Evolutionary conservation across 129 eudicot genomes (phyloP).

Genomic region (Centella asiatica): DNA sequence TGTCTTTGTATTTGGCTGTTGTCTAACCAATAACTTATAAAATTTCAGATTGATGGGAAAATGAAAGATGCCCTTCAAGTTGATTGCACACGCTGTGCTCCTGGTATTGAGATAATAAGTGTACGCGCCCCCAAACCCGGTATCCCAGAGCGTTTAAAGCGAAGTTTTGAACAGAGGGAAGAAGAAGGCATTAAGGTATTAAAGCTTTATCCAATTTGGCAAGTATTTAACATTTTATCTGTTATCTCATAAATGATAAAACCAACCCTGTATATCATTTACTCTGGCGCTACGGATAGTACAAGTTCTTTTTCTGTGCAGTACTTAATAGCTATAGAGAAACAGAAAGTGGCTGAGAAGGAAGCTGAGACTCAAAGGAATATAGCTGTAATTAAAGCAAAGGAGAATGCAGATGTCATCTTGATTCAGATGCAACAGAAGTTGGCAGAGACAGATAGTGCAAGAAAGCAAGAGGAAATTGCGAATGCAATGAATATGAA

Average conservation of each 20-base stretch:
- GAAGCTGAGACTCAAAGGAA: slow-evolving; percentile 95
- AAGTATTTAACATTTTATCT: background rate
- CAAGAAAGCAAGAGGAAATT: slow-evolving; percentile 77
- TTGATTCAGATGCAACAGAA: slow-evolving; percentile 87
- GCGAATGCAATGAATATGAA: slow-evolving; percentile 71
- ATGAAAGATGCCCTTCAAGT: slow-evolving; percentile 96
- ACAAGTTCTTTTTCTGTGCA: slow-evolving; percentile 7
- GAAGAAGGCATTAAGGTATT: slow-evolving; percentile 94
- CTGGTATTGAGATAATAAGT: slow-evolving; percentile 79
- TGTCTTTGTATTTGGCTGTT: too few species aligned
- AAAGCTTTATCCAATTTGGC: too few species aligned
- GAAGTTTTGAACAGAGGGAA: slow-evolving; percentile 88
- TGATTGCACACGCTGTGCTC: slow-evolving; percentile 90
- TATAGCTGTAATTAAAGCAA: slow-evolving; percentile 85
- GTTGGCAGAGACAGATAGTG: slow-evolving; percentile 79
- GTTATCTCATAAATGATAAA: too few species aligned
- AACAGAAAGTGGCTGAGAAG: slow-evolving; percentile 84
- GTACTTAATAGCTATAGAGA: slow-evolving; percentile 85
- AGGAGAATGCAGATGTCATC: slow-evolving; percentile 79
- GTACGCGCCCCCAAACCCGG: slow-evolving; percentile 83
- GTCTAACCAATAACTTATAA: slow-evolving; percentile 11
- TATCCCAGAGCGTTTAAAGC: slow-evolving; percentile 69
- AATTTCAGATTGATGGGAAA: slow-evolving; percentile 72
- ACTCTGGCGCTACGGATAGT: background rate
- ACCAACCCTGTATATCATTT: too few species aligned